Evolutionary conservation across 1,284 basidiomycete genomes (phyloP).

Genomic region (Mrakiaceae sp.): DNA sequence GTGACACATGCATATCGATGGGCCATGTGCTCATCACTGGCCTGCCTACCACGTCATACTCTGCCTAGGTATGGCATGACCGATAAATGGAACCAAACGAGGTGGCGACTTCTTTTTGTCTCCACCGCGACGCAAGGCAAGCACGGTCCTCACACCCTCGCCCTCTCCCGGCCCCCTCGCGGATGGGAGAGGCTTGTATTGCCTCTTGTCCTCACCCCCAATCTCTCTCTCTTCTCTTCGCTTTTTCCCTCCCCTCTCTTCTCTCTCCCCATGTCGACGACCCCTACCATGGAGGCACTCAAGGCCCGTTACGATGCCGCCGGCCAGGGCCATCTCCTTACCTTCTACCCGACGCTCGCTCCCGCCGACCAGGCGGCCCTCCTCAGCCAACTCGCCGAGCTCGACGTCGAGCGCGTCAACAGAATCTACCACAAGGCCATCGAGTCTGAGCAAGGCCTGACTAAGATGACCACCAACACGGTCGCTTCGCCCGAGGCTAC

Average conservation of each 20-base stretch:
- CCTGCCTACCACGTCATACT: too few relatives aligned
- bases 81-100: too few relatives aligned
- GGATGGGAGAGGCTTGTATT: too few relatives aligned
- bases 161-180: too few relatives aligned
- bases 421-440: constrained; percentile 70
- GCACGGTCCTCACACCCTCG: too few relatives aligned
- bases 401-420: constrained; percentile 88
- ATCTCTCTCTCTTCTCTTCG: not conserved
- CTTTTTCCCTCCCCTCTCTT: not conserved
- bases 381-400: constrained; percentile 58
- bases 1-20: too few relatives aligned
- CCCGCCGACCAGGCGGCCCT: constrained; percentile 54
- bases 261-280: not conserved
- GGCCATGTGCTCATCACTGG: too few relatives aligned
- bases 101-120: too few relatives aligned
- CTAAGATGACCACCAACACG: constrained; percentile 3
- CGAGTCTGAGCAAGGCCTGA: constrained; percentile 43
- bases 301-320: constrained; percentile 56
- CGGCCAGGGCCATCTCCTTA: constrained; percentile 77
- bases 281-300: constrained; percentile 24
- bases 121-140: too few relatives aligned
- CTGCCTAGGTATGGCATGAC: too few relatives aligned
- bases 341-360: constrained; percentile 69
- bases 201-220: too few relatives aligned
- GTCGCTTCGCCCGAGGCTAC: not conserved